Base-by-base conservation (phyloP, 192 early-diverging fungal species). In the Backusella luteola region DNA sequence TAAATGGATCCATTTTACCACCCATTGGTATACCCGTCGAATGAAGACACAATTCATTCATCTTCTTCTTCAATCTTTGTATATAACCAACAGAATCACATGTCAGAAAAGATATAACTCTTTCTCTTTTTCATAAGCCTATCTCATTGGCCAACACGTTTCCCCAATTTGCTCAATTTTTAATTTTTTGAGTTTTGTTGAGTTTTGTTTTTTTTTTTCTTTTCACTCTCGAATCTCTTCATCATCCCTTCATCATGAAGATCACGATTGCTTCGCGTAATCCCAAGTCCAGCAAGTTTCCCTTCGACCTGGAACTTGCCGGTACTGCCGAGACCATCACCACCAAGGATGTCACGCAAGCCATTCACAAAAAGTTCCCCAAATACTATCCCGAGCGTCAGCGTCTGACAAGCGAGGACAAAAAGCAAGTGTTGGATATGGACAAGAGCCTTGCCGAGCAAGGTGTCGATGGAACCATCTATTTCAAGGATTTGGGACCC, bases 401-500 rank as follows among this genome's bases (percentile, higher is more conserved):
- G 81, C 90, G 96, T 42, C 80, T 98, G 81, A 93, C 94, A 9
- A 86, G 85, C 6, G 83, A 77, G 69, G 91, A 91, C 63, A 89
- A 91, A 76, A 63, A 49, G 19, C 86, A 89, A 67, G 81, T 82
- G 0, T 79, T 92, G 3, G 83, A 92, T 66, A 83, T 83, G 46
- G 76, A 82, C 29, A 85, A 86, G 36, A 32, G 71, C 15, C 80
- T 98, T 59, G 78, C 88, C 34, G 84, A 89, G 34, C 91, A 91
- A 76, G 86, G 80, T n/a, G 87, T 92, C 41, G 89, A 86, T 39
- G 90, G 86, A 73, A 86, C 82, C 6, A 80, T 94, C 41, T 80
- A 80, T 8, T 86, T 94, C 72, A 95, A 94, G 84, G 92, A 93
- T 73, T 84, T 93, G 84, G 92, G 95, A 11, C 94, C 94, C 17